Evolutionary conservation across 352 stramenopile genomes (phyloP), one percentile per base, ranked within the genome.

Genomic region (Aphanomyces euteiches): DNA sequence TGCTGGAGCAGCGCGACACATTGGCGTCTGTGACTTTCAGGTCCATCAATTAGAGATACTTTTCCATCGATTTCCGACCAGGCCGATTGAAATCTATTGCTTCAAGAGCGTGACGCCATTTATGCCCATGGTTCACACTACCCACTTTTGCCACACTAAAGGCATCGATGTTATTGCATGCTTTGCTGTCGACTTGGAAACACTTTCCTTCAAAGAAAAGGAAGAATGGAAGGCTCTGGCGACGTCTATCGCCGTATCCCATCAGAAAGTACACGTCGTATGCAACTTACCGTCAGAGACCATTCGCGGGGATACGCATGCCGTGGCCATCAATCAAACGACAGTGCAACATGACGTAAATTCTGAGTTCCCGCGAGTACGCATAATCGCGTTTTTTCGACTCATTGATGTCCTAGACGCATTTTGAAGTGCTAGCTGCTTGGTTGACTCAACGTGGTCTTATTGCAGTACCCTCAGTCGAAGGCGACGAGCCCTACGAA

Each of bases 1-100:
- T 10, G 59, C 39, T 8, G 59, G 59, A 7, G 10, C 56, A 4
- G 59, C 21, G 4, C 8, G 37, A 13, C 59, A 54, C 59, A 67
- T 67, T 56, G 59, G 59, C 59, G 59, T 67, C 38, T 41, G 41
- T 34, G 59, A 67, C 59, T 67, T 67, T 56, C 13, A 41, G 5
- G n/a, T 56, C 59, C 38, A 56, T 28, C 19, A 56, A 19, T 10
- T 67, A n/a, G 59, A 67, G 56, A n/a, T 67, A 19, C 59, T 67
- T 13, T 41, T 67, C 10, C 7, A 28, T 8, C 39, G 59, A 3
- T 67, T 67, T 56, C 59, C 59, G 28, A 43, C 3, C 5, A 7
- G 56, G 21, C 59, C 38, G 13, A 34, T 56, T 10, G 59, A 67
- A 37, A 37, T 56, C 19, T 28, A 56, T 21, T 56, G 41, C 41